Conservation (phyloP, 2,329 filamentous ascomycete species). For the Pseudogymnoascus sp. region DNA sequence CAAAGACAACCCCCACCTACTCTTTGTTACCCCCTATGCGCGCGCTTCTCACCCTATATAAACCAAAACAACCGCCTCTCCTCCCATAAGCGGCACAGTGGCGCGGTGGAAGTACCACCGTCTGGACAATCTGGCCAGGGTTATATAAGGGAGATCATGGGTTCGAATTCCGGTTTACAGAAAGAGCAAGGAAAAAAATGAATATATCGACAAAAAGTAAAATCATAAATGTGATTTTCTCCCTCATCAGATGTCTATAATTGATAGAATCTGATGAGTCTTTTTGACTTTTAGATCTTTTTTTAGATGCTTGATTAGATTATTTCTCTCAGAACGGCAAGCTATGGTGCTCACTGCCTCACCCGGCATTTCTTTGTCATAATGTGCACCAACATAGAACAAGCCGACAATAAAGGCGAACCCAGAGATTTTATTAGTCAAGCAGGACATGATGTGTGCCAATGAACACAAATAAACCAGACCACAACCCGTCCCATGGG, state of each 20-base stretch:
- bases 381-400: too few species aligned
- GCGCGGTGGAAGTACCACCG: not conserved
- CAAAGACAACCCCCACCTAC: too few species aligned
- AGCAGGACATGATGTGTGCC: too few species aligned
- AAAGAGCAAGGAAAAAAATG: not conserved
- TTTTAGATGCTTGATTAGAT: not conserved
- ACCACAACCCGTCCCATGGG: too few species aligned
- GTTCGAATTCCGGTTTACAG: not conserved
- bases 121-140: not conserved
- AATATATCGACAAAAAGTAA: not conserved
- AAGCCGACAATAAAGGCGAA: too few species aligned
- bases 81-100: not conserved
- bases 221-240: not conserved
- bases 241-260: not conserved
- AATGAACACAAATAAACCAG: too few species aligned
- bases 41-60: not conserved
- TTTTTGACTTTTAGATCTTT: not conserved
- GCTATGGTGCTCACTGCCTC: too few species aligned
- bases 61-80: not conserved
- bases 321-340: too few species aligned
- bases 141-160: not conserved
- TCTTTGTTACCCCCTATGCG: too few species aligned
- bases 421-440: too few species aligned
- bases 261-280: not conserved
- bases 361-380: too few species aligned